Base-by-base conservation (phyloP, 441 rosid species). In the Macaranga tanarius region DNA sequence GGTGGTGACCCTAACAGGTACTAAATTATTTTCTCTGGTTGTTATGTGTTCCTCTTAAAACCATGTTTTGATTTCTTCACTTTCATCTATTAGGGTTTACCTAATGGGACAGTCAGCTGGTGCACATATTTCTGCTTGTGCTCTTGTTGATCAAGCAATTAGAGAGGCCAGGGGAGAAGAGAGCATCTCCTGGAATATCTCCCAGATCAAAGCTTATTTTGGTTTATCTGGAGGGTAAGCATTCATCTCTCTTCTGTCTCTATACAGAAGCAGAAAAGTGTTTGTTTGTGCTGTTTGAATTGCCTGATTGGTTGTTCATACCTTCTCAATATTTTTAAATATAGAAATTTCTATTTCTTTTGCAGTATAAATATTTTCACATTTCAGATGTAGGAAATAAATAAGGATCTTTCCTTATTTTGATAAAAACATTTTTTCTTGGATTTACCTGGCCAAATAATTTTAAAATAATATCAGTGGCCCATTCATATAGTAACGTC, bases 81-180 rank as follows among this genome's bases (percentile, higher is more conserved):
- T 61, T 62, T 42, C 52, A 65, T 76, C 77, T 72, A 69, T 62
- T 71, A 95, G 99, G 87, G 87, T 92, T 73, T 95, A 91, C 81
- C 78, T 91, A 73, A 91, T 91, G 98, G 99, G 99, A 26, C 99
- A 95, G 78, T 95, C 99, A 73, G 98, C 97, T 62, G 99, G 99
- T 65, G 97, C 99, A 71, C 99, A 92, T 80, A 91, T 95, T 72
- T 87, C 97, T 70, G 85, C 96, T 7, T 92, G 99, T 84, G 89
- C 81, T 77, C 93, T 95, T 25, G 70, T 95, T 69, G 92, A 92
- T 73, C 99, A 95, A 83, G 93, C 98, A 74, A 79, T 88, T 60
- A 88, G 83, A 84, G 98, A 95, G 85, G 86, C 91, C 62, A 76
- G 59, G 67, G 85, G 84, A 57, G 84, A 22, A 64, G 91, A 89